Evolutionary conservation across 495 filamentous ascomycete genomes (phyloP).

Genomic region (Lophium mytilinum): DNA sequence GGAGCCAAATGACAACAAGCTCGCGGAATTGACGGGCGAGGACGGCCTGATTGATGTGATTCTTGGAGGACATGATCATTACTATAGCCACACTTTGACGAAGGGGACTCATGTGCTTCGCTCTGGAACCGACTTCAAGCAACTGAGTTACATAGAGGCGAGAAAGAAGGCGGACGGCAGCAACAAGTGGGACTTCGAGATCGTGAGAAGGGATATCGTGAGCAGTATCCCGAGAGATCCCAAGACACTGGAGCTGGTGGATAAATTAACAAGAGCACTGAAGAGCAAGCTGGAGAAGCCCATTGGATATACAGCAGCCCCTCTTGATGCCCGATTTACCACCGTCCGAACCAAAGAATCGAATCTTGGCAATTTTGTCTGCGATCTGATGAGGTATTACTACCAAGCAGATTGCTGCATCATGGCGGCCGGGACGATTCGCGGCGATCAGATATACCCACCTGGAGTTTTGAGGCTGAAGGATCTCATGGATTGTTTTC

Average conservation of each 20-base stretch:
- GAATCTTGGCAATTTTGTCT: conserved; percentile 83
- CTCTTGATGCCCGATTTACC: conserved; percentile 76
- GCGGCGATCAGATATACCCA: conserved; percentile 82
- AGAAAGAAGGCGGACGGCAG: conserved; percentile 39
- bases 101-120: conserved; percentile 74
- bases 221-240: conserved; percentile 55
- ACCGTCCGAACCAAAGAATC: conserved; percentile 70
- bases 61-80: conserved; percentile 85
- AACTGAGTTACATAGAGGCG: conserved; percentile 78
- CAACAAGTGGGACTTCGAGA: conserved; percentile 66
- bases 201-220: conserved; percentile 63
- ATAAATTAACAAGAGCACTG: conserved; percentile 59
- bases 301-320: conserved; percentile 64
- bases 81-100: conserved; percentile 65
- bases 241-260: conserved; percentile 48
- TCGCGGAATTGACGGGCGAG: conserved; percentile 55
- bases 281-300: conserved; percentile 72
- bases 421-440: conserved; percentile 83
- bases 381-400: conserved; percentile 80
- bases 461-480: conserved; percentile 67
- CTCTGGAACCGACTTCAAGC: conserved; percentile 83
- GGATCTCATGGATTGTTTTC: conserved; percentile 63
- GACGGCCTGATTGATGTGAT: conserved; percentile 71
- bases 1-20: conserved; percentile 68
- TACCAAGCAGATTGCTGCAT: conserved; percentile 71